Percentiles rank a stretch among this genome's conserved stretches.
Conservation (phyloP, 345 rosid genomes). For the Mercurialis annua region DNA sequence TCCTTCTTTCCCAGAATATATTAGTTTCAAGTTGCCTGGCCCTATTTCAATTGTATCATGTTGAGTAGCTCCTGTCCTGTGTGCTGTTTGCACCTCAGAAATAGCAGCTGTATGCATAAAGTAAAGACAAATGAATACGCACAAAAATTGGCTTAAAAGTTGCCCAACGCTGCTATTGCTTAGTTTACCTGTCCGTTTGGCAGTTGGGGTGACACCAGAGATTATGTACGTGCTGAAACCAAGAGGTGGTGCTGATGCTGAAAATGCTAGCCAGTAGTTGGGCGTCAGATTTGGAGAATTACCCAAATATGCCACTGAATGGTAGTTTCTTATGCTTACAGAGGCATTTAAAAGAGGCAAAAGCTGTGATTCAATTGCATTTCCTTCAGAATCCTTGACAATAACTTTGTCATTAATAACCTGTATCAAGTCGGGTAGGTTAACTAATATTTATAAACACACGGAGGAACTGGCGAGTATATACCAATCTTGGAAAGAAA, state of each 20-base stretch:
- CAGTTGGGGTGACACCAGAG: conserved; percentile 36
- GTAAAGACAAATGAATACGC: background rate
- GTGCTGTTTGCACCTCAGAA: conserved; percentile 13
- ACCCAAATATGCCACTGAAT: conserved; percentile 70
- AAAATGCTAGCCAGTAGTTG: conserved; percentile 78
- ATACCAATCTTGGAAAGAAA: background rate
- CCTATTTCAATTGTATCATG: conserved; percentile 58
- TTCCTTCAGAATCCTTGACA: conserved; percentile 74
- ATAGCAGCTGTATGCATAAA: conserved; percentile 13
- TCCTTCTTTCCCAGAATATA: conserved; percentile 52
- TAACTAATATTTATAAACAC: background rate
- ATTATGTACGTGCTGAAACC: conserved; percentile 80
- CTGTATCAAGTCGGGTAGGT: conserved; percentile 31
- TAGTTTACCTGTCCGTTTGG: conserved; percentile 49
- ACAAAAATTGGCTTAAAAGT: conserved; percentile 3
- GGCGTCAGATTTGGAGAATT: conserved; percentile 42
- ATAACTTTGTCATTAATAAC: conserved; percentile 50
- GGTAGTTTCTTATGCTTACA: conserved; percentile 45
- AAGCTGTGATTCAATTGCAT: conserved; percentile 69
- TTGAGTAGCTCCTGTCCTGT: conserved; percentile 34
- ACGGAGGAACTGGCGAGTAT: background rate
- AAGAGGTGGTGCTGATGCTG: conserved; percentile 83
- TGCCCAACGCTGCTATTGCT: background rate
- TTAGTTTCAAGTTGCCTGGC: conserved; percentile 70
- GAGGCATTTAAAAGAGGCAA: conserved; percentile 59